Evolutionary conservation across 192 early-diverging fungal species (phyloP), one percentile per base, ranked within the genome.

Genomic region (Rhizoclosmatium sp.): DNA sequence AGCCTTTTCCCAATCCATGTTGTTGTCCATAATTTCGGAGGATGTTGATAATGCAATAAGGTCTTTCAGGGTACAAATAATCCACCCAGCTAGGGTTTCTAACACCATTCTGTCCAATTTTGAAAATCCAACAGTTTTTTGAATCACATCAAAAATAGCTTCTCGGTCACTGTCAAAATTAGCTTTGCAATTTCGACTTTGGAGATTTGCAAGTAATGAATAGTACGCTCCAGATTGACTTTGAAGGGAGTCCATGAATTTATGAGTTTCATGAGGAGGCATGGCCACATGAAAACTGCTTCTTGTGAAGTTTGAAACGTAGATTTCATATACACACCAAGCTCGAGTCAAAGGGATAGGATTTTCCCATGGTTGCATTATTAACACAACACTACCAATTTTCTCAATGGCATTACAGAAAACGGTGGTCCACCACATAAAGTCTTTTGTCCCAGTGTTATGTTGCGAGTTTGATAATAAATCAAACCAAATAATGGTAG

Each of bases 401-500:
- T 64, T 67, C 41, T 45, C 54, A 2, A 82, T 61, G 9, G 81
- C 80, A 48, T 82, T 82, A 5, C 16, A 56, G 69, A 82, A 82
- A 7, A 56, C 77, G 9, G 7, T 45, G 4, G 79, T 78, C 81
- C 68, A 76, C 81, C 81, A 82, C 21, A 16, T 9, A 70, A 68
- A 40, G 9, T 41, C 5, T 47, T 9, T 41, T 69, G 68, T 40
- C 70, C 4, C 9, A n/a, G n/a, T n/a, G n/a, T n/a, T n/a, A n/a
- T n/a, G n/a, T n/a, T n/a, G n/a, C n/a, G n/a, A n/a, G n/a, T 76
- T 59, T 9, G 80, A 83, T 42, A 82, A 82, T 5, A 82, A n/a
- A 59, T 82, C 81, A 46, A 82, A 65, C 81, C 81, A 82, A 4
- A 82, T 9, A 45, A 78, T 39, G 5, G 60, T 42, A 4, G 16